Base-by-base conservation (phyloP, 306 rosid genomes). In the Malus fusca region DNA sequence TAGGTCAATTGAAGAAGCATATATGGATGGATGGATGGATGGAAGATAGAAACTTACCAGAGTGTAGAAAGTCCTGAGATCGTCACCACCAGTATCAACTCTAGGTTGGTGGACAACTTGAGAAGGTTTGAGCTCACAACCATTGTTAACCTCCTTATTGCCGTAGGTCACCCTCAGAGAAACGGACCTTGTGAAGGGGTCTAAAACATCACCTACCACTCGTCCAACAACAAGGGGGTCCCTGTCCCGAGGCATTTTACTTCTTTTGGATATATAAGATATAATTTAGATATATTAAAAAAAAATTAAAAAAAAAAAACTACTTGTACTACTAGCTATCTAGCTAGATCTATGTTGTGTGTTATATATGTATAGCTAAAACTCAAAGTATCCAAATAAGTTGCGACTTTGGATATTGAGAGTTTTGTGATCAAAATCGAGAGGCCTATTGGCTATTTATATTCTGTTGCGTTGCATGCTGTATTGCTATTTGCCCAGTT, bases 61-160 rank as follows among this genome's bases (percentile, higher is more conserved):
- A 79, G 92, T 88, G 80, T 83, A 86, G 80, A 85, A 88, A 30
- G 88, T 88, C 74, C 92, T 79, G 53, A 88, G 80, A 55, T 88
- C 92, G 21, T 80, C 81, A 2, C 92, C 92, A 22, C 92, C 92
- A 17, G 80, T 73, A 51, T 81, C 83, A 69, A 82, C 87, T 78
- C 87, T 76, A 17, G 92, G 92, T 30, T 69, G 88, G 78, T 51
- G 82, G 72, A 75, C 81, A 78, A 84, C 85, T 21, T 79, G 87
- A 14, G 90, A 88, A 15, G 90, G 92, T 63, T 81, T 85, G 63
- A 88, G 85, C 75, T 88, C 92, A 66, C 85, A 85, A 0, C 92
- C 92, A 84, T 88, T 88, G 82, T 18, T 85, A 22, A 88, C 86
- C 71, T 88, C 90, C 48, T 52, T 79, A 5, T 48, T 37, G 37